A percentile compares a stretch with the other conserved stretches of the same genome.
Conservation (phyloP, 2,329 filamentous ascomycete species). For the Zymoseptoria pseudotritici region DNA sequence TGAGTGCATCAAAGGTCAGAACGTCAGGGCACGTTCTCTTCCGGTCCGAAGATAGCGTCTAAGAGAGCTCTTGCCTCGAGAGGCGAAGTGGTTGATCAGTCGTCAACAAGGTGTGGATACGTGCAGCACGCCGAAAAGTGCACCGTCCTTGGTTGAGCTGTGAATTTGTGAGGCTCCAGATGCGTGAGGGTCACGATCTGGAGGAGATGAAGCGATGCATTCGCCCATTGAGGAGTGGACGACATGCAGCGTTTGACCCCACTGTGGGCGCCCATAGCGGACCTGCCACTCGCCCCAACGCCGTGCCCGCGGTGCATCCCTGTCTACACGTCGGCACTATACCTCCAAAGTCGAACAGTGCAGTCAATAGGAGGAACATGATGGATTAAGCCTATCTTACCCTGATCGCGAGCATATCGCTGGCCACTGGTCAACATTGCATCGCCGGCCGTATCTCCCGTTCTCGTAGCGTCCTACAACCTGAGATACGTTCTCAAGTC, state of each 20-base stretch:
- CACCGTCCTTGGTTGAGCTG: neutral
- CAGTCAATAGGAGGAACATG: neutral
- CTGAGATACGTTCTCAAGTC: neutral
- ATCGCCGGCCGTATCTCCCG: neutral
- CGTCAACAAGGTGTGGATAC: neutral
- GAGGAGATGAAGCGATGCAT: neutral
- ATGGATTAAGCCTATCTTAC: neutral
- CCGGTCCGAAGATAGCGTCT: neutral
- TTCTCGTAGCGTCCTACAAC: neutral
- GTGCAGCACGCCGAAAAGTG: neutral
- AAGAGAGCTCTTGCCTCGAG: neutral
- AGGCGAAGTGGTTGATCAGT: neutral
- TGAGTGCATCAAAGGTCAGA: neutral
- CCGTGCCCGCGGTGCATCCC: neutral
- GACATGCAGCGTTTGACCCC: neutral
- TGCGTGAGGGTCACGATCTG: neutral
- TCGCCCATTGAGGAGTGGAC: neutral
- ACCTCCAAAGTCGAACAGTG: neutral
- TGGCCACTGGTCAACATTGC: neutral
- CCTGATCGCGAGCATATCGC: neutral
- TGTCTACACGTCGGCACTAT: neutral
- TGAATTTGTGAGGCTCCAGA: neutral
- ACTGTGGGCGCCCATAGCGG: neutral
- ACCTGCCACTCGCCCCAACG: neutral
- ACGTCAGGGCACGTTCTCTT: neutral